phyloP scores from a whole-genome alignment of 495 filamentous ascomycete species.

The Patellaria atrata region DNA sequence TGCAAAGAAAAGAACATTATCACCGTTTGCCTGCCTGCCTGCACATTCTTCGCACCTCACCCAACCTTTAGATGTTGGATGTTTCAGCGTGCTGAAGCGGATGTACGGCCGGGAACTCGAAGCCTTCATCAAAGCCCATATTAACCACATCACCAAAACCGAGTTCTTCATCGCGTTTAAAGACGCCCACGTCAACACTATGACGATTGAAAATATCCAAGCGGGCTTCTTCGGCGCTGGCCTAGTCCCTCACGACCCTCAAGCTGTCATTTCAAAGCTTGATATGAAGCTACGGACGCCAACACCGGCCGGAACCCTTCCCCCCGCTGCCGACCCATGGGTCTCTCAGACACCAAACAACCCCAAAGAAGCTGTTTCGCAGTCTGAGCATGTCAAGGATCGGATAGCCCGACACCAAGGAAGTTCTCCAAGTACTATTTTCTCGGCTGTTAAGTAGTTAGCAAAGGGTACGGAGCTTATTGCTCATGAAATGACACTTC shows the following conservation, averaged over 20 bases:
- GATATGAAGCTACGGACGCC: slow-evolving; percentile 5
- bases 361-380: slow-evolving; percentile 1
- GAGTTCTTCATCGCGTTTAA: slow-evolving; percentile 12
- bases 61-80: slow-evolving; percentile 19
- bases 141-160: slow-evolving; percentile 12
- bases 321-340: too few species aligned
- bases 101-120: slow-evolving; percentile 11
- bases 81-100: slow-evolving; percentile 13
- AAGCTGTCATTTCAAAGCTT: too few species aligned
- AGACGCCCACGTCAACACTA: slow-evolving; percentile 3
- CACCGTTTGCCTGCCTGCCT: slow-evolving; percentile 14
- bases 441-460: too few species aligned
- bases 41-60: slow-evolving; percentile 19
- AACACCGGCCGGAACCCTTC: too few species aligned
- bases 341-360: slow-evolving; percentile 8
- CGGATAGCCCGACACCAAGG: too few species aligned
- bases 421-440: too few species aligned
- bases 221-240: slow-evolving; percentile 14
- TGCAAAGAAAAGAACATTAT: slow-evolving; percentile 13
- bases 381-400: too few species aligned
- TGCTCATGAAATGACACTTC: too few species aligned
- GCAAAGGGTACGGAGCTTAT: too few species aligned
- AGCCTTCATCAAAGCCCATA: slow-evolving; percentile 2
- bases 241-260: slow-evolving; percentile 10
- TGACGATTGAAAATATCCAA: slow-evolving; percentile 10